Percentiles rank a stretch among this genome's conserved stretches.
Evolutionary conservation across 2,329 filamentous ascomycete species (phyloP).

Genomic region (Atkinsonella hypoxylon): DNA sequence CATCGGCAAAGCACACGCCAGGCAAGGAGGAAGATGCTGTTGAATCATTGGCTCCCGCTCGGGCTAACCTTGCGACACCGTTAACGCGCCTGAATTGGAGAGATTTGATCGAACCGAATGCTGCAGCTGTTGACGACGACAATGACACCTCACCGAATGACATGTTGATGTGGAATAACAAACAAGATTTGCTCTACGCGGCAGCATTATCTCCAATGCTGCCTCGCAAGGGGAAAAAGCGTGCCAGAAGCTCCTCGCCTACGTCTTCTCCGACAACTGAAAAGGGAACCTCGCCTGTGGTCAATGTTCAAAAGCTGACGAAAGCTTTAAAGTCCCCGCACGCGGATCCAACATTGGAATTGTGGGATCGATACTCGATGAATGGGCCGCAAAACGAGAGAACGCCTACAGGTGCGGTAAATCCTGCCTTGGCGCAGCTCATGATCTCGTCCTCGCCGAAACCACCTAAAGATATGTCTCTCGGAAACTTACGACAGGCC

Average conservation of each 20-base stretch:
- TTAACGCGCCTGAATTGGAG: constrained; percentile 43
- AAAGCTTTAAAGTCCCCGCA: constrained; percentile 53
- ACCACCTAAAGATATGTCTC: constrained; percentile 30
- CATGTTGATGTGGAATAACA: constrained; percentile 48
- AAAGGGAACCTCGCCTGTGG: constrained; percentile 29
- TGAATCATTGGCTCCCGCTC: not conserved
- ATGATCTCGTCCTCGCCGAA: constrained; percentile 62
- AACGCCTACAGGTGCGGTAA: constrained; percentile 33
- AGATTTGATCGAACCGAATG: constrained; percentile 39
- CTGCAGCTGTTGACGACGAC: constrained; percentile 30
- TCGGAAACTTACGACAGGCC: constrained; percentile 43
- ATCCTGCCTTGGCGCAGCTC: constrained; percentile 50
- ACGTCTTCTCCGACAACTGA: constrained; percentile 50
- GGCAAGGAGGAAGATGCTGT: constrained; percentile 12
- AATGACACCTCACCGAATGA: constrained; percentile 46
- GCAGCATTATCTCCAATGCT: constrained; percentile 35
- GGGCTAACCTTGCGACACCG: constrained; percentile 27
- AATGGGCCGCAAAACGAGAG: constrained; percentile 27
- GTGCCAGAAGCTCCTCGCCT: constrained; percentile 64
- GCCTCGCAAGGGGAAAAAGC: constrained; percentile 46
- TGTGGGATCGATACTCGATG: constrained; percentile 66
- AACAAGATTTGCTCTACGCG: constrained; percentile 27
- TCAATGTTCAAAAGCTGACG: constrained; percentile 48
- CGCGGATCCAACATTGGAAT: constrained; percentile 58
- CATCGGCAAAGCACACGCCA: not conserved